phyloP scores from a whole-genome alignment of 441 rosid genomes.

The Aquilaria agallochum region DNA sequence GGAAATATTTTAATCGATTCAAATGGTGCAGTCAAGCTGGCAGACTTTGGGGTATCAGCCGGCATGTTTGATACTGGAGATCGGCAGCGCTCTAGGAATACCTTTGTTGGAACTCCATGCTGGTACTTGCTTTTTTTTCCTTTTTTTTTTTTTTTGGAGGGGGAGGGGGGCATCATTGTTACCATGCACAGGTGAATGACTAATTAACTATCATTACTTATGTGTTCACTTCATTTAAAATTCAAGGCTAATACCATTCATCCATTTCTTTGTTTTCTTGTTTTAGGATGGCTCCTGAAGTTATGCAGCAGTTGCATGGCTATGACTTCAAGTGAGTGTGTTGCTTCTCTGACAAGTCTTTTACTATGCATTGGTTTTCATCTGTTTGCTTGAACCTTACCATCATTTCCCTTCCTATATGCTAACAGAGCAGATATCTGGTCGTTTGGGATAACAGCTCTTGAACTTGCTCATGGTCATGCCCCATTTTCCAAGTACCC shows the following conservation, averaged over 20 bases:
- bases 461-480: conserved; percentile 98
- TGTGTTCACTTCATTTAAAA: neutral
- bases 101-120: conserved; percentile 99
- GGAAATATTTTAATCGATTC: conserved; percentile 84
- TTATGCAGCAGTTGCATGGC: conserved; percentile 97
- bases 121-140: conserved; percentile 48
- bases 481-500: conserved; percentile 99
- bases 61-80: conserved; percentile 99
- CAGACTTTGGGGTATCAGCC: conserved; percentile 97
- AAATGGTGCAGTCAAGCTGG: conserved; percentile 82
- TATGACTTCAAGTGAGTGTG: conserved; percentile 93
- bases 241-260: conserved; percentile 6
- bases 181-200: too few relatives aligned
- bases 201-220: neutral
- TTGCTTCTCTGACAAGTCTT: conserved; percentile 8
- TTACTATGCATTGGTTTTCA: neutral
- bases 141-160: conserved; percentile 6
- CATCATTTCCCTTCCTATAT: conserved; percentile 22
- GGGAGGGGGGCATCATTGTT: too few relatives aligned
- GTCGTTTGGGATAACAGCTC: conserved; percentile 97
- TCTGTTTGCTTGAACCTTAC: conserved; percentile 14
- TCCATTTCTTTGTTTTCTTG: conserved; percentile 19
- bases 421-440: conserved; percentile 87
- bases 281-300: conserved; percentile 99
- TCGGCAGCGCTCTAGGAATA: conserved; percentile 93